Evolutionary conservation across 2,329 filamentous ascomycete species (phyloP).

Genomic region (Colletotrichum simmondsii): DNA sequence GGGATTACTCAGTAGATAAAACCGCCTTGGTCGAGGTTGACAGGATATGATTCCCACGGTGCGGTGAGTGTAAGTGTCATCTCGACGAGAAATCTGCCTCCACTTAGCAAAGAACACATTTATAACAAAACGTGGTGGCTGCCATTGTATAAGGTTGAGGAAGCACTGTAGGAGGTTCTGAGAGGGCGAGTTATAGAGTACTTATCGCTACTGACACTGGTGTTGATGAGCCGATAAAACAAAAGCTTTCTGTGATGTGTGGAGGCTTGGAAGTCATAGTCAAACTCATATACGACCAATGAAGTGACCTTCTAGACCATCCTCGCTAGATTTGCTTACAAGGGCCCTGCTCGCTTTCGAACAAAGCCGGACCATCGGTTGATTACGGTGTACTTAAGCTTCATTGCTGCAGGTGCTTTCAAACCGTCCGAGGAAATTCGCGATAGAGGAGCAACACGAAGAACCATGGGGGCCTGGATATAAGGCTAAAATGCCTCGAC

Average conservation of each 20-base stretch:
- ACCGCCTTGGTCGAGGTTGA: too few relatives aligned
- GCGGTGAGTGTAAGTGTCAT: not conserved
- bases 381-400: not conserved
- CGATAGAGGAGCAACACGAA: not conserved
- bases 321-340: not conserved
- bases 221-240: not conserved
- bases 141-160: not conserved
- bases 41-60: too few relatives aligned
- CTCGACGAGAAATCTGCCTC: not conserved
- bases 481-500: not conserved
- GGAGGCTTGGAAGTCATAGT: not conserved
- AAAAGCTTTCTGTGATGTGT: not conserved
- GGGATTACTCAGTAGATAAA: too few relatives aligned
- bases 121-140: not conserved
- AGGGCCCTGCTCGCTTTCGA: too few relatives aligned
- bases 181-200: not conserved
- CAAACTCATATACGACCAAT: not conserved
- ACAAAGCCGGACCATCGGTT: too few relatives aligned
- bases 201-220: not conserved
- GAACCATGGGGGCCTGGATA: not conserved
- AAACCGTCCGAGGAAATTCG: not conserved
- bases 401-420: not conserved
- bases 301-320: not conserved
- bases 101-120: not conserved
- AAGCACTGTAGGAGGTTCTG: not conserved